Conservation (phyloP, 2,329 filamentous ascomycete genomes). For the Chrysosporium keratinophilum region DNA sequence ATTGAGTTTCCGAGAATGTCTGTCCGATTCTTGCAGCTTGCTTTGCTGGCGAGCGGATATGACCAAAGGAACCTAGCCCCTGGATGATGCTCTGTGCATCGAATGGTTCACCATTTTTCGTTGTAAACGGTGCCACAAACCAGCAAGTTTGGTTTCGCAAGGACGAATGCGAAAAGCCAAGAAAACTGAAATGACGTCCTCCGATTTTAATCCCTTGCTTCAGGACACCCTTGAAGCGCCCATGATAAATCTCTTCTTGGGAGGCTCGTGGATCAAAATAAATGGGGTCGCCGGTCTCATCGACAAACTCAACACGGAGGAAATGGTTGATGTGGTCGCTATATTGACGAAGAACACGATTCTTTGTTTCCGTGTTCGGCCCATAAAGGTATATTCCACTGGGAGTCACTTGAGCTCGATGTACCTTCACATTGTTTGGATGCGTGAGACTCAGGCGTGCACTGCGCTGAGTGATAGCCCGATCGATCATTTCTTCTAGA, state of each 20-base stretch:
- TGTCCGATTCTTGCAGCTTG: slow-evolving; percentile 52
- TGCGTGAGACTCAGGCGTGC: background rate
- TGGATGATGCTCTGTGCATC: slow-evolving; percentile 35
- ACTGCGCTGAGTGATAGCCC: background rate
- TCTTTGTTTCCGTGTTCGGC: slow-evolving; percentile 52
- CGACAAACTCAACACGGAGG: slow-evolving; percentile 59
- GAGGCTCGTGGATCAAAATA: slow-evolving; percentile 45
- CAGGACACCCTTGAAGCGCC: slow-evolving; percentile 53
- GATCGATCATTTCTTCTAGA: slow-evolving; percentile 4
- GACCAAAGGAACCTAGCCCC: slow-evolving; percentile 41
- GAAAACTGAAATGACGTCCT: slow-evolving; percentile 53
- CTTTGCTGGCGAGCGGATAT: slow-evolving; percentile 46
- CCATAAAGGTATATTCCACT: slow-evolving; percentile 43
- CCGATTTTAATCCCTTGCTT: slow-evolving; percentile 52
- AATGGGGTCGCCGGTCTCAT: slow-evolving; percentile 60
- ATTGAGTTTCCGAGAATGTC: slow-evolving; percentile 65
- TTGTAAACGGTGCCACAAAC: slow-evolving; percentile 45
- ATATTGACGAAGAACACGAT: slow-evolving; percentile 61
- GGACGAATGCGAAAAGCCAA: slow-evolving; percentile 73
- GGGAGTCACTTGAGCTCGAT: slow-evolving; percentile 51
- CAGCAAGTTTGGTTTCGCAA: slow-evolving; percentile 59
- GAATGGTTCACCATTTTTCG: slow-evolving; percentile 20
- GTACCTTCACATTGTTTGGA: slow-evolving; percentile 41
- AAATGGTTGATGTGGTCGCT: slow-evolving; percentile 51
- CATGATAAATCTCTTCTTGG: slow-evolving; percentile 43